Evolutionary conservation across 2,329 filamentous ascomycete species (phyloP), one percentile per base, ranked within the genome.

Genomic region (Chalaropsis ovoidea): DNA sequence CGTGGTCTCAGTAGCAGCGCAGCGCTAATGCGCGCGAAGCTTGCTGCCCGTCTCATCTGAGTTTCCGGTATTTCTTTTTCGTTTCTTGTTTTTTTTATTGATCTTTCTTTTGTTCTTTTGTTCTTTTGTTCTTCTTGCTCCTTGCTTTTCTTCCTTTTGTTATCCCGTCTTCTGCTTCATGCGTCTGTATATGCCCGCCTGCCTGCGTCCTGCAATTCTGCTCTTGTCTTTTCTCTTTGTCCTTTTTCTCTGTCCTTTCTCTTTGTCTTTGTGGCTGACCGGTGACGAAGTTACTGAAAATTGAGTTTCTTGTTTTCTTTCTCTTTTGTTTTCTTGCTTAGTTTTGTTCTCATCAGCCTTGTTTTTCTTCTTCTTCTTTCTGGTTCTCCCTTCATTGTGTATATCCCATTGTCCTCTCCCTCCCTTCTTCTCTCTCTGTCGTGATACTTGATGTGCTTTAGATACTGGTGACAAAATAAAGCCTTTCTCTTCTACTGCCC

Each of bases 71-170:
- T 19, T 45, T 63, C 22, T 61, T 63, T 47, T 63, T 63, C 19
- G 2, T 62, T 39, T 31, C 17, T 61, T 56, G n/a, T 54, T 11
- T 66, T 65, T 24, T 62, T 67, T 63, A 52, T 54, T 61, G 41
- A 41, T 64, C 39, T 63, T 56, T 49, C 43, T 52, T 63, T 27
- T 39, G 42, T n/a, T 68, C 24, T 60, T 27, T 17, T 43, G 45
- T 54, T 63, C 49, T 61, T 42, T 39, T 61, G 58, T 67, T 63
- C 35, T 22, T 39, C 24, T 42, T 56, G 13, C 13, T 60, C 22
- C 13, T 52, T 39, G 17, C 7, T n/a, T 67, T 58, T 39, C 61
- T 45, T 54, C 52, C 39, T 47, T 58, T 63, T 49, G 31, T 66
- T 22, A 45, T 31, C 2, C 7, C 42, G 52, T 19, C 0, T 63